A percentile compares a stretch with the other conserved stretches of the same genome.
Evolutionary conservation across 345 rosid species (phyloP).

Genomic region (Mallotus nudiflorus): DNA sequence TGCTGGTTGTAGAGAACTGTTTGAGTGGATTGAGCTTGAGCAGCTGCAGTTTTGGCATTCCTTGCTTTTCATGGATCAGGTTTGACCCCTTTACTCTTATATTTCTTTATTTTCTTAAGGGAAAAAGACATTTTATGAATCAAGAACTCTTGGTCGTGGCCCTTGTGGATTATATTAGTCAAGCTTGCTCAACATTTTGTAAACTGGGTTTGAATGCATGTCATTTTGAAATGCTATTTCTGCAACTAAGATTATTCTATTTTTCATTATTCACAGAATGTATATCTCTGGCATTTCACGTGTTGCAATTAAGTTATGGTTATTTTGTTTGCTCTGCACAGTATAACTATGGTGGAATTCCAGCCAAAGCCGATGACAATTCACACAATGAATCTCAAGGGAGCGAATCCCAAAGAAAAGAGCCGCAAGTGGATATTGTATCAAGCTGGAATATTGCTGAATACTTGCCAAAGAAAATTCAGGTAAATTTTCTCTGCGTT

Average conservation of each 20-base stretch:
- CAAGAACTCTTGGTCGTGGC: too few species aligned
- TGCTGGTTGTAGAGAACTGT: constrained; percentile 58
- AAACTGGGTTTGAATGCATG: not conserved
- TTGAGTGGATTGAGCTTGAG: constrained; percentile 89
- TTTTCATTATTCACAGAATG: too few species aligned
- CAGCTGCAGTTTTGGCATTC: constrained; percentile 83
- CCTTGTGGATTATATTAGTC: too few species aligned
- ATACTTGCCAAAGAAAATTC: constrained; percentile 73
- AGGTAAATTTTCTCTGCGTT: constrained; percentile 37
- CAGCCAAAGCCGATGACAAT: constrained; percentile 53
- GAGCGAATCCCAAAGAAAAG: constrained; percentile 28
- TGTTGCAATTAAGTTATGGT: constrained; percentile 4
- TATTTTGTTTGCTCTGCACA: constrained; percentile 27
- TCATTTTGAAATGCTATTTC: not conserved
- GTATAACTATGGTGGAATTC: constrained; percentile 90
- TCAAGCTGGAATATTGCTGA: constrained; percentile 88
- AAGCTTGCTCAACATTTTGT: constrained; percentile 76
- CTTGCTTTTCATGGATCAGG: constrained; percentile 98
- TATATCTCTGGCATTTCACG: not conserved
- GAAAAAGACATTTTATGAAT: too few species aligned
- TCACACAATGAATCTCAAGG: constrained; percentile 26
- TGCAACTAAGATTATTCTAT: too few species aligned
- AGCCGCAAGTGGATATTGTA: constrained; percentile 67
- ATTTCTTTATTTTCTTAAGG: not conserved
- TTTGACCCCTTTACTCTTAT: constrained; percentile 25